Evolutionary conservation across 108 stramenopile genomes (phyloP).

Genomic region (Skeletonema grethae): DNA sequence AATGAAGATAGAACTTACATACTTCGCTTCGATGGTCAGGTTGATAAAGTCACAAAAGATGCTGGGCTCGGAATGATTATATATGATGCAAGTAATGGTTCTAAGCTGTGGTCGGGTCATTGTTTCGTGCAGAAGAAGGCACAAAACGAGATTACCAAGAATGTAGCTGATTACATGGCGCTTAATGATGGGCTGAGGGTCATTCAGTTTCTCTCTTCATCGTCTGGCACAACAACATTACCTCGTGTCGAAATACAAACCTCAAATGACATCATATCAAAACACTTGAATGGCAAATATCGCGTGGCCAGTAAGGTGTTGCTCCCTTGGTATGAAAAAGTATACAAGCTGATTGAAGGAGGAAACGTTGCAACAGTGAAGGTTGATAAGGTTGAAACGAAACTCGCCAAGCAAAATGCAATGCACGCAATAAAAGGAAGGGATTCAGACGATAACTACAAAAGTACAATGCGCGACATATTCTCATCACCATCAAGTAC

Average conservation of each 20-base stretch:
- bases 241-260: slow-evolving; percentile 24
- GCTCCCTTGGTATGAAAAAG: slow-evolving; percentile 24
- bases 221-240: neutral
- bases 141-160: slow-evolving; percentile 11
- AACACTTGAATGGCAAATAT: slow-evolving; percentile 22
- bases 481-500: neutral
- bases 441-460: slow-evolving; percentile 23
- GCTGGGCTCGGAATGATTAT: slow-evolving; percentile 33
- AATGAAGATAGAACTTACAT: slow-evolving; percentile 19
- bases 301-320: slow-evolving; percentile 12
- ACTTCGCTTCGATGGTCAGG: slow-evolving; percentile 22
- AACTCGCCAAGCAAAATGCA: slow-evolving; percentile 16
- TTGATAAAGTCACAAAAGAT: slow-evolving; percentile 21
- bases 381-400: slow-evolving; percentile 6
- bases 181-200: slow-evolving; percentile 17
- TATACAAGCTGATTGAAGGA: slow-evolving; percentile 7
- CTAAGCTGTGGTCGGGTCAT: slow-evolving; percentile 24
- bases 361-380: slow-evolving; percentile 7
- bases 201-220: slow-evolving; percentile 4
- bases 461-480: neutral
- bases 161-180: slow-evolving; percentile 29
- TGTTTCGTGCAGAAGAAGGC: neutral
- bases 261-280: slow-evolving; percentile 25
- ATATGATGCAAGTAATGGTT: slow-evolving; percentile 17
- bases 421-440: slow-evolving; percentile 18